A percentile compares a stretch with the other conserved stretches of the same genome.
These are phyloP conservation scores for Leccinum barrowsii DNA, from an alignment of 768 basidiomycete genomes.

Conservation along the genomic window DNA sequence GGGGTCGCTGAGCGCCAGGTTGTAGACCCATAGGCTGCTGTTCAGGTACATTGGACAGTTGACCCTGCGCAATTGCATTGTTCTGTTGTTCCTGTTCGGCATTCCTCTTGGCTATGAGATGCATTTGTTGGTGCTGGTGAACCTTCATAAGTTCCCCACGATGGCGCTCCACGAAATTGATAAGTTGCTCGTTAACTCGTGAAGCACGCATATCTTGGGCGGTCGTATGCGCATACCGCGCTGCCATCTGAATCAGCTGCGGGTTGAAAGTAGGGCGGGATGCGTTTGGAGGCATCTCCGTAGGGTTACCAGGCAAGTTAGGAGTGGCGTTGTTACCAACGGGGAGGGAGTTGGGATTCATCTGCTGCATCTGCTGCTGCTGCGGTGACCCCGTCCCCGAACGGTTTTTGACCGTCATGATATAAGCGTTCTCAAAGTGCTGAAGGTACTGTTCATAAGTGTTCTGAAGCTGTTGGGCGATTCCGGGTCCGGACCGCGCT, in stretches of 20 bases:
- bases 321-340: slow-evolving; percentile 10
- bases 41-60: slow-evolving; percentile 20
- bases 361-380: slow-evolving; percentile 9
- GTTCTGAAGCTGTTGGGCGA: slow-evolving; percentile 56
- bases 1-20: slow-evolving; percentile 17
- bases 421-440: slow-evolving; percentile 55
- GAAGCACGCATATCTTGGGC: slow-evolving; percentile 51
- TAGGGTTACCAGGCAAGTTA: slow-evolving; percentile 13
- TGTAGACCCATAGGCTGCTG: slow-evolving; percentile 11
- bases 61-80: slow-evolving; percentile 17
- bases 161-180: slow-evolving; percentile 54
- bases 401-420: slow-evolving; percentile 36
- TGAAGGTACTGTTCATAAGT: slow-evolving; percentile 58
- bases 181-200: slow-evolving; percentile 46
- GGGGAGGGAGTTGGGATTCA: slow-evolving; percentile 10
- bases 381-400: slow-evolving; percentile 8
- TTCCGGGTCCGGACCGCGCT: slow-evolving; percentile 55
- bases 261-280: slow-evolving; percentile 17
- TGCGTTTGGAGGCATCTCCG: slow-evolving; percentile 19
- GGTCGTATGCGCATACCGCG: slow-evolving; percentile 45
- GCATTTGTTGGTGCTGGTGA: slow-evolving; percentile 24
- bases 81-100: slow-evolving; percentile 24
- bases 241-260: slow-evolving; percentile 41
- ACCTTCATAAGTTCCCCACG: slow-evolving; percentile 33
- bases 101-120: slow-evolving; percentile 17